Evolutionary conservation across 2,329 filamentous ascomycete genomes (phyloP).

Genomic region (Penicillium sp.): DNA sequence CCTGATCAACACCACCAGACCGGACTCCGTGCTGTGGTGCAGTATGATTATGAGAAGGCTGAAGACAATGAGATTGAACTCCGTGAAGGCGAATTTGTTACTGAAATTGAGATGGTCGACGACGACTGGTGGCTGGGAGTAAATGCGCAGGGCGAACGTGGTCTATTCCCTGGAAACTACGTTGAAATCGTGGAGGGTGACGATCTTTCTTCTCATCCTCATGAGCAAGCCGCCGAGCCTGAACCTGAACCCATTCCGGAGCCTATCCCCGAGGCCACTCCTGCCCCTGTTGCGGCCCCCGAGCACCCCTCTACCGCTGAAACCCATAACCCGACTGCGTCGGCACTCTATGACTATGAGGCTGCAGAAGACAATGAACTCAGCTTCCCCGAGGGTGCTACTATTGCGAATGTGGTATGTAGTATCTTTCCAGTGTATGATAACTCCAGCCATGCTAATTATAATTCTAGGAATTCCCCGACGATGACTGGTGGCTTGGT

Average conservation of each 20-base stretch:
- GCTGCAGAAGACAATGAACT: conserved; percentile 88
- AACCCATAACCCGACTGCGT: conserved; percentile 65
- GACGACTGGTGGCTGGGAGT: conserved; percentile 99
- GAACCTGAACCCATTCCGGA: conserved; percentile 23
- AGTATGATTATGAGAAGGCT: conserved; percentile 96
- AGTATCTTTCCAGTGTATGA: neutral
- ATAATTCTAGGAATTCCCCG: conserved; percentile 75
- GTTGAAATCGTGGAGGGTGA: conserved; percentile 78
- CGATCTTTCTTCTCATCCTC: conserved; percentile 30
- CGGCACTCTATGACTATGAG: conserved; percentile 92
- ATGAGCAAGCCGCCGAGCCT: conserved; percentile 22
- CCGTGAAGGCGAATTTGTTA: conserved; percentile 82
- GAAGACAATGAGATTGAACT: conserved; percentile 97
- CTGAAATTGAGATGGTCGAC: conserved; percentile 94
- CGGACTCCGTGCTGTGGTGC: conserved; percentile 72
- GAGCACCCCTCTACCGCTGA: conserved; percentile 4
- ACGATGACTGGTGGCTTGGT: conserved; percentile 99
- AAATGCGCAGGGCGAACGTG: conserved; percentile 78
- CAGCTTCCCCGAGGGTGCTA: conserved; percentile 87
- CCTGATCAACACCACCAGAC: conserved; percentile 44
- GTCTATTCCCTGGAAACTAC: conserved; percentile 96
- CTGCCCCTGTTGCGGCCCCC: conserved; percentile 37
- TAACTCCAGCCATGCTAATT: conserved; percentile 23
- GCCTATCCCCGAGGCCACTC: conserved; percentile 31
- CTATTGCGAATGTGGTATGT: conserved; percentile 74